These are phyloP conservation scores for Trichoderma oligosporum DNA, from an alignment of 2,329 filamentous ascomycete species.

Conservation along the genomic window DNA sequence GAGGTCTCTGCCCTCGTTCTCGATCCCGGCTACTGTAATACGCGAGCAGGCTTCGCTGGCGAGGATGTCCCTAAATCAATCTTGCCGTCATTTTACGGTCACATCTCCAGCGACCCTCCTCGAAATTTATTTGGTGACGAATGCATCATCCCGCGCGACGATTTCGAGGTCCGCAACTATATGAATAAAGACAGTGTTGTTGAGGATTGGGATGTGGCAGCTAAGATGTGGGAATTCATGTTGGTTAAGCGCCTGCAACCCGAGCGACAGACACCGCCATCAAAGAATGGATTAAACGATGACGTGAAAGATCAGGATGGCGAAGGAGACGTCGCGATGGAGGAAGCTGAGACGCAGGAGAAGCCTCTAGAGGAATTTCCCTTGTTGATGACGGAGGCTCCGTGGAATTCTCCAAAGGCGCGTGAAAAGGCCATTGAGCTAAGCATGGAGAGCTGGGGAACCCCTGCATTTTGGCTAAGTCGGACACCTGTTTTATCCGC, in stretches of 20 bases:
- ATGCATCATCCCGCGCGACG: constrained; percentile 70
- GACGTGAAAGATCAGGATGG: constrained; percentile 56
- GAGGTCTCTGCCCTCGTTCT: constrained; percentile 96
- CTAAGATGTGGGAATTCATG: constrained; percentile 87
- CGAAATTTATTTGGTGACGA: constrained; percentile 83
- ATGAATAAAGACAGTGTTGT: constrained; percentile 86
- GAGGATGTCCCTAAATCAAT: constrained; percentile 96
- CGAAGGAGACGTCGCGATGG: constrained; percentile 59
- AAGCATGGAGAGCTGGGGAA: constrained; percentile 95
- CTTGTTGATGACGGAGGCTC: constrained; percentile 86
- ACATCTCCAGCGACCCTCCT: constrained; percentile 44
- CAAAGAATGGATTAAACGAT: constrained; percentile 77
- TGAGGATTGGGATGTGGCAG: constrained; percentile 92
- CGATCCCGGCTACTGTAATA: constrained; percentile 87
- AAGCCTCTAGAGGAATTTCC: constrained; percentile 86
- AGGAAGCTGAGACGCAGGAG: constrained; percentile 53
- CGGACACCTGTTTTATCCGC: constrained; percentile 85
- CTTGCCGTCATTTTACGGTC: constrained; percentile 84
- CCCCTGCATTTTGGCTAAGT: constrained; percentile 90
- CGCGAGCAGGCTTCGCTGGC: constrained; percentile 92
- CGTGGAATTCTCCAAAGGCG: constrained; percentile 84
- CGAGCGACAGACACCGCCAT: constrained; percentile 63
- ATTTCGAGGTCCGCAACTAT: constrained; percentile 85
- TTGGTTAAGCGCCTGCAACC: constrained; percentile 86
- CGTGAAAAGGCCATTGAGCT: constrained; percentile 94